A percentile compares a stretch with the other conserved stretches of the same genome.
phyloP scores from a whole-genome alignment of 208 protist species.

The Trypanosoma theileri region DNA sequence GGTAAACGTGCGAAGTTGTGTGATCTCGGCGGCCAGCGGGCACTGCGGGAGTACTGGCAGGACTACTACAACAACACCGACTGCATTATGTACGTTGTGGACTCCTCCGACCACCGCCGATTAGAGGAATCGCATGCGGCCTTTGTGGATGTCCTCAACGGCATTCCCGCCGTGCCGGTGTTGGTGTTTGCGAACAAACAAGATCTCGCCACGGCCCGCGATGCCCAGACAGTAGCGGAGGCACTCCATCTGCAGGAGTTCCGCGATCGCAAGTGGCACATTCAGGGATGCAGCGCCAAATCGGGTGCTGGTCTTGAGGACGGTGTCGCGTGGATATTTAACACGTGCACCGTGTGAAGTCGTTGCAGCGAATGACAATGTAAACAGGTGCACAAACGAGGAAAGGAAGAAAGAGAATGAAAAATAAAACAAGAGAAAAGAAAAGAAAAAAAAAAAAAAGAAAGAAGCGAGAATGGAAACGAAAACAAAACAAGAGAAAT shows the following conservation, averaged over 20 bases:
- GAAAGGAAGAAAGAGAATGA: background rate
- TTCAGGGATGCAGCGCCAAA: conserved; percentile 96
- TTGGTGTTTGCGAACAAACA: conserved; percentile 99
- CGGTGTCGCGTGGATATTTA: conserved; percentile 93
- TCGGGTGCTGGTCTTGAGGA: conserved; percentile 91
- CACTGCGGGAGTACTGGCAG: conserved; percentile 97
- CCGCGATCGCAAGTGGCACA: conserved; percentile 95
- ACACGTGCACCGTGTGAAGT: conserved; percentile 42
- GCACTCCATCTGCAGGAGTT: conserved; percentile 84
- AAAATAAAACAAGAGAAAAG: background rate
- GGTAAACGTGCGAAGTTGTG: conserved; percentile 97
- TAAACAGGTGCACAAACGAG: background rate
- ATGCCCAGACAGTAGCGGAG: conserved; percentile 71
- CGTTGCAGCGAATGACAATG: background rate
- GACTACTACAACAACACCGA: conserved; percentile 98
- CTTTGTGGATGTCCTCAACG: conserved; percentile 93
- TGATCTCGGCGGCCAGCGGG: conserved; percentile 99
- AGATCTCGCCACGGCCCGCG: conserved; percentile 95
- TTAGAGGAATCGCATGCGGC: conserved; percentile 92
- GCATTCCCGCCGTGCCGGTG: conserved; percentile 96
- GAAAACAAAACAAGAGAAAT: background rate
- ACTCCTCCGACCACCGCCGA: conserved; percentile 90
- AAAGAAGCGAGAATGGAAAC: background rate
- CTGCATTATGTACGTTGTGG: conserved; percentile 97
- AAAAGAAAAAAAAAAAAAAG: background rate